Base-by-base conservation (phyloP, 371 early-diverging fungal species). In the Neoconidiobolus thromboides region DNA sequence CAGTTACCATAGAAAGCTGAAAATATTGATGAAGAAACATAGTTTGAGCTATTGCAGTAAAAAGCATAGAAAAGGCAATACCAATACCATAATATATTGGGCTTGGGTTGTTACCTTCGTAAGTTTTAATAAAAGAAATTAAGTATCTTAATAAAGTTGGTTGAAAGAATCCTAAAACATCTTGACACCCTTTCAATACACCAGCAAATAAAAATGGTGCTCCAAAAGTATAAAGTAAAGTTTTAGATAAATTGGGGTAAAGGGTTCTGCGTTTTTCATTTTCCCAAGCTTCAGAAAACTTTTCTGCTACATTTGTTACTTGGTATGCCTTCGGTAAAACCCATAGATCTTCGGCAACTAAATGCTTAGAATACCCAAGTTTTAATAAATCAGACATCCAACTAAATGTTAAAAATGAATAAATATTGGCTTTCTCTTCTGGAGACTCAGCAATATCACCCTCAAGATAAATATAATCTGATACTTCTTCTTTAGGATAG, bases 331-430 rank as follows among this genome's bases (percentile, higher is more conserved):
- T 59, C 43, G 78, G 68, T 43, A 91, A 69, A 14, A 51, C 55
- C 88, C 89, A 91, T 60, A 93, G 67, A 69, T 93, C 94, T 40
- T 82, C 83, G 72, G 79, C 76, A 0, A 69, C 73, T 60, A 93
- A 69, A n/a, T 79, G 83, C 61, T 85, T 84, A 43, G 69, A 62
- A 62, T 79, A 80, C 1, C 95, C 97, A 26, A 81, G 69, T 56
- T 82, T 81, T 77, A 96, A 86, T 65, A 95, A 63, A 2, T 80
- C 79, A 42, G 85, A 82, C 83, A 96, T 87, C 97, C 97, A 96
- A 43, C 78, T 72, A 68, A 95, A 96, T 0, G 85, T 79, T 3
- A 91, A 66, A 43, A 77, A 71, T 7, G 89, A 85, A 64, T 92
- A 92, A 43, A 96, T 80, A 64, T 88, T 86, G 44, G 93, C 83